Percentiles rank a stretch among this genome's conserved stretches.
These are phyloP conservation scores for Verticillium longisporum DNA, from an alignment of 2,329 filamentous ascomycete species.

Conservation along the genomic window DNA sequence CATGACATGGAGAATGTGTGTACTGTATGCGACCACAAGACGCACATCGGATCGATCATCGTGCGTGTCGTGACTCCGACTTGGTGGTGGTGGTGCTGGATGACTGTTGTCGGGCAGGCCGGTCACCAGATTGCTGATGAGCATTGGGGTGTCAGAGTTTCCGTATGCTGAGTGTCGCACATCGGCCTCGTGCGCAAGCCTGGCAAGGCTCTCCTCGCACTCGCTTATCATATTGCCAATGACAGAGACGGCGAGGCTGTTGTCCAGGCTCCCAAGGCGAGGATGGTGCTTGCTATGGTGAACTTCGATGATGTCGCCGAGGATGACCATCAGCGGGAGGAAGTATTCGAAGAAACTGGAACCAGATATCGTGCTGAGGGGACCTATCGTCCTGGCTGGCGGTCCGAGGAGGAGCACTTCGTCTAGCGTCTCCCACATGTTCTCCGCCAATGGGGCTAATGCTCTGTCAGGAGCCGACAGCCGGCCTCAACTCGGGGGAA, in stretches of 20 bases:
- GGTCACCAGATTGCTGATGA: conserved; percentile 16
- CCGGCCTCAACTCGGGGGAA: neutral
- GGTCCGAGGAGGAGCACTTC: conserved; percentile 19
- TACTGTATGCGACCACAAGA: conserved; percentile 39
- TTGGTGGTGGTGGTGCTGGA: neutral
- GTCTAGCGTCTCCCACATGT: conserved; percentile 31
- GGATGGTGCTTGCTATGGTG: conserved; percentile 37
- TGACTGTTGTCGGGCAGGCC: conserved; percentile 1
- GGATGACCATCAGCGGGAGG: conserved; percentile 37
- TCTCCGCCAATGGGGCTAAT: conserved; percentile 30
- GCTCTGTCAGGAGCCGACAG: neutral
- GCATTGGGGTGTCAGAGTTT: neutral
- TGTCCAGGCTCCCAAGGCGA: conserved; percentile 27
- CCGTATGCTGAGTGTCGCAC: neutral
- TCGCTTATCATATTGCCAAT: conserved; percentile 28
- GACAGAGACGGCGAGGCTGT: conserved; percentile 23
- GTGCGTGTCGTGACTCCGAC: conserved; percentile 9
- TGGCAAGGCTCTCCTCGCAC: conserved; percentile 30
- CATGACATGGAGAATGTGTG: conserved; percentile 39
- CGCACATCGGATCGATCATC: conserved; percentile 23
- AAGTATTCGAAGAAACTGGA: conserved; percentile 43
- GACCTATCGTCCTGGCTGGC: conserved; percentile 27
- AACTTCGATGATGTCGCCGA: conserved; percentile 41
- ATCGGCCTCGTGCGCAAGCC: conserved; percentile 17
- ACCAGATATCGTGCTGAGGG: conserved; percentile 30